Conservation (phyloP, 768 basidiomycete genomes). For the Termitomyces eurrhizus region DNA sequence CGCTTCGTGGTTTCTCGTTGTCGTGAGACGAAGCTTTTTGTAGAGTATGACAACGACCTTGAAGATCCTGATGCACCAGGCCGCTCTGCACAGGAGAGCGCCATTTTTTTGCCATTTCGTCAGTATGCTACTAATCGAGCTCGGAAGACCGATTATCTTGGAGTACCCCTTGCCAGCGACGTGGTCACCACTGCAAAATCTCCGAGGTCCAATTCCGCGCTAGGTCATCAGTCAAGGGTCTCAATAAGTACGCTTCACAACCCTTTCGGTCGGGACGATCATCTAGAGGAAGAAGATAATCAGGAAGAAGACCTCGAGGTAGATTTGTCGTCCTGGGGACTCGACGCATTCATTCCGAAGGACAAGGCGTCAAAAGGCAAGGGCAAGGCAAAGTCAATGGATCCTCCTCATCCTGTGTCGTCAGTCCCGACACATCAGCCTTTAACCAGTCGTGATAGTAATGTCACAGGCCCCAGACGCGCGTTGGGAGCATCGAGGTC, state of each 20-base stretch:
- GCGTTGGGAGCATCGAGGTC: conserved; percentile 49
- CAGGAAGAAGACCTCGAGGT: conserved; percentile 60
- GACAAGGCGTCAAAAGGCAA: conserved; percentile 48
- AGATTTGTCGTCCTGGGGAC: conserved; percentile 81
- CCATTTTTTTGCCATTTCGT: conserved; percentile 79
- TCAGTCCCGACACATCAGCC: conserved; percentile 42
- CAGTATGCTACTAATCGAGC: conserved; percentile 47
- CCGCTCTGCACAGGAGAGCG: conserved; percentile 76
- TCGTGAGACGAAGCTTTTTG: conserved; percentile 3
- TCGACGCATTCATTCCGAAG: conserved; percentile 72
- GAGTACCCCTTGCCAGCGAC: conserved; percentile 62
- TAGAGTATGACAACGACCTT: conserved; percentile 90
- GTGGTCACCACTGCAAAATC: conserved; percentile 37
- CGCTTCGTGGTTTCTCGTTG: background rate
- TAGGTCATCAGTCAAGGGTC: conserved; percentile 44
- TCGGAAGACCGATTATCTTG: conserved; percentile 64
- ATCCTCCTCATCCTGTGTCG: conserved; percentile 36
- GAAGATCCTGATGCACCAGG: conserved; percentile 57
- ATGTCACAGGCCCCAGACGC: conserved; percentile 28
- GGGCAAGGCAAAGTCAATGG: conserved; percentile 33
- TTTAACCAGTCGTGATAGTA: conserved; percentile 35
- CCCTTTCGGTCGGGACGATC: conserved; percentile 67
- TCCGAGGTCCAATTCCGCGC: conserved; percentile 48
- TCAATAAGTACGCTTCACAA: conserved; percentile 68
- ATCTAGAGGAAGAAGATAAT: conserved; percentile 45